Conservation (phyloP, 192 early-diverging fungal species). For the Backusella macrospora region DNA sequence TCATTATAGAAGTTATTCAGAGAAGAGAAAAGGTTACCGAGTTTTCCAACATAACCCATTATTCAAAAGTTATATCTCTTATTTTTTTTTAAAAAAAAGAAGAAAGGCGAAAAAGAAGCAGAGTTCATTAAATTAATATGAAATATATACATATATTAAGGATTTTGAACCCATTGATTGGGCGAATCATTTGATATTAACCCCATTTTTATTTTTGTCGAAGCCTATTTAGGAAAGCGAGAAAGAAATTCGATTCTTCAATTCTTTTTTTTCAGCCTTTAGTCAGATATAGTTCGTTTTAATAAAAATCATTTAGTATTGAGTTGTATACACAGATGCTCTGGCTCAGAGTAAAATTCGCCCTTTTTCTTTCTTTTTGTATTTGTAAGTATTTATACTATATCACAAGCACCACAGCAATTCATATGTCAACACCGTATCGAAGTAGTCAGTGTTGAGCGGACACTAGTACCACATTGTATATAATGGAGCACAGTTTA, state of each 20-base stretch:
- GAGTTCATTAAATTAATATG: neutral
- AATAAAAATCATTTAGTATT: neutral
- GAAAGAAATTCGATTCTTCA: neutral
- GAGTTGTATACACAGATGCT: no score
- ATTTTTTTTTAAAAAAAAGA: no score
- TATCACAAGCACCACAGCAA: neutral
- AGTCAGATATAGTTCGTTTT: neutral
- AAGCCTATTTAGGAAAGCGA: neutral
- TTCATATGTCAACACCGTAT: neutral
- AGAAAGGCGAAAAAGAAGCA: neutral
- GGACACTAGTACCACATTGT: no score
- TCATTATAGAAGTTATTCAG: conserved; percentile 92
- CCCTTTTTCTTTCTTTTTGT: neutral
- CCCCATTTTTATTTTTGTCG: neutral
- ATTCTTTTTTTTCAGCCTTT: neutral
- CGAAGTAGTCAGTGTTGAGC: no score
- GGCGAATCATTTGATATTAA: neutral
- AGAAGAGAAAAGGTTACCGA: conserved; percentile 64
- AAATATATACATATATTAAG: neutral
- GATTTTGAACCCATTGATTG: neutral
- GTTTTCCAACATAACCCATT: conserved; percentile 67
- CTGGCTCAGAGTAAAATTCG: neutral
- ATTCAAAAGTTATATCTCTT: neutral
- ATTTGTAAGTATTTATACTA: neutral
- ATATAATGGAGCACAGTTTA: neutral